These are phyloP conservation scores for Danielozyma ontarioensis DNA, from an alignment of 805 yeast genomes.

Conservation along the genomic window DNA sequence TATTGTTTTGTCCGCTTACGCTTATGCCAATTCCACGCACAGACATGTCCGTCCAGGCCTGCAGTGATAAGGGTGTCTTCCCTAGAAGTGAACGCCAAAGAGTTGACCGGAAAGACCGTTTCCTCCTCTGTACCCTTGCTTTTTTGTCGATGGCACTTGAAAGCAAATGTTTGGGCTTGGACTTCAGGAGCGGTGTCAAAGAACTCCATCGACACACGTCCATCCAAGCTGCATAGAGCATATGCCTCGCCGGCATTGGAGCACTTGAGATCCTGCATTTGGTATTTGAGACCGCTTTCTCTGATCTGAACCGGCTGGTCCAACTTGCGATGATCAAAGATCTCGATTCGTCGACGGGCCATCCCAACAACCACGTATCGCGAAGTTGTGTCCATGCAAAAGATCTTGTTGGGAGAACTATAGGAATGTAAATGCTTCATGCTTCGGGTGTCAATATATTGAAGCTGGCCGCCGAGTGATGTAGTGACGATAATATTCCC, in stretches of 20 bases:
- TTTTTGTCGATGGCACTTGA: slow-evolving; percentile 66
- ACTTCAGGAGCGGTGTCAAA: slow-evolving; percentile 44
- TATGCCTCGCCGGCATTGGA: slow-evolving; percentile 53
- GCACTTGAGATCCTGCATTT: slow-evolving; percentile 51
- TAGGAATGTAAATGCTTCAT: slow-evolving; percentile 5
- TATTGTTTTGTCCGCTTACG: slow-evolving; percentile 41
- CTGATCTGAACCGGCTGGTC: slow-evolving; percentile 43
- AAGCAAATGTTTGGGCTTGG: slow-evolving; percentile 58
- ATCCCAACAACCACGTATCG: slow-evolving; percentile 47
- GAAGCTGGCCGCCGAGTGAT: slow-evolving; percentile 57
- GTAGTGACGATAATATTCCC: slow-evolving; percentile 37
- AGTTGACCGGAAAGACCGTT: slow-evolving; percentile 49
- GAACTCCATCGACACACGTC: slow-evolving; percentile 71
- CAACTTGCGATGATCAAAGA: slow-evolving; percentile 52
- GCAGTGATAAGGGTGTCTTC: slow-evolving; percentile 42
- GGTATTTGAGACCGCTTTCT: slow-evolving; percentile 64
- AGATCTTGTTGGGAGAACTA: slow-evolving; percentile 45
- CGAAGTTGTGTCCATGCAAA: slow-evolving; percentile 54
- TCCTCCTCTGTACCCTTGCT: slow-evolving; percentile 39
- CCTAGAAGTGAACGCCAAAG: slow-evolving; percentile 36
- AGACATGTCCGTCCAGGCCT: slow-evolving; percentile 47
- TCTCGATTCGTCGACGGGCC: slow-evolving; percentile 47
- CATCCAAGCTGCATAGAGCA: slow-evolving; percentile 73
- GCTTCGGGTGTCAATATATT: slow-evolving; percentile 38
- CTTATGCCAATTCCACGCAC: slow-evolving; percentile 46